phyloP scores from a whole-genome alignment of 75 land plant species.

The Azolla pinnata region DNA sequence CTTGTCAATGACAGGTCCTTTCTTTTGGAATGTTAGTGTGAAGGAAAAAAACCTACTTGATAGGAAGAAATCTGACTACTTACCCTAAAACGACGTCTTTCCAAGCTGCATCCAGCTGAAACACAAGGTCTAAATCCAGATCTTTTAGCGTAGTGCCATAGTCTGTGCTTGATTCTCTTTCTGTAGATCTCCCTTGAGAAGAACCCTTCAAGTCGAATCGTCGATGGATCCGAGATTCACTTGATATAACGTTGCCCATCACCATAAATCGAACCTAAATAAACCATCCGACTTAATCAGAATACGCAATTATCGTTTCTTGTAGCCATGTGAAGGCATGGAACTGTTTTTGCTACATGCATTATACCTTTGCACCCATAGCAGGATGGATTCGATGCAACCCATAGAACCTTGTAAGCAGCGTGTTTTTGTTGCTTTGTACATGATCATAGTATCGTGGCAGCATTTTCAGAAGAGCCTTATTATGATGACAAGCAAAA shows the following conservation, averaged over 20 bases:
- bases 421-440: slow-evolving; percentile 41
- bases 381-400: slow-evolving; percentile 54
- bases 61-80: neutral
- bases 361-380: slow-evolving; percentile 38
- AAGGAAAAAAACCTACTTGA: neutral
- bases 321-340: neutral
- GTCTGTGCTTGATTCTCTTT: neutral
- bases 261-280: slow-evolving; percentile 9
- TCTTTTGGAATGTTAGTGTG: too few species aligned
- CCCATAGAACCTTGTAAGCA: slow-evolving; percentile 64
- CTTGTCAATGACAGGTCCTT: too few species aligned
- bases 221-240: neutral
- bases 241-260: slow-evolving; percentile 6
- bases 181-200: slow-evolving; percentile 3
- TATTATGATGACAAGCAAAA: too few species aligned
- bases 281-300: neutral
- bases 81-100: neutral
- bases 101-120: neutral
- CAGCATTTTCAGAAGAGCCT: slow-evolving; percentile 70
- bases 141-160: neutral
- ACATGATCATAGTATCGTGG: slow-evolving; percentile 47
- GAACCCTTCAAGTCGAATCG: slow-evolving; percentile 12
- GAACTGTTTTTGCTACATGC: neutral
- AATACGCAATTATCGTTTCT: neutral
- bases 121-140: neutral